A percentile compares a stretch with the other conserved stretches of the same genome.
Conservation (phyloP, 495 filamentous ascomycete species). For the Peziza echinospora region DNA sequence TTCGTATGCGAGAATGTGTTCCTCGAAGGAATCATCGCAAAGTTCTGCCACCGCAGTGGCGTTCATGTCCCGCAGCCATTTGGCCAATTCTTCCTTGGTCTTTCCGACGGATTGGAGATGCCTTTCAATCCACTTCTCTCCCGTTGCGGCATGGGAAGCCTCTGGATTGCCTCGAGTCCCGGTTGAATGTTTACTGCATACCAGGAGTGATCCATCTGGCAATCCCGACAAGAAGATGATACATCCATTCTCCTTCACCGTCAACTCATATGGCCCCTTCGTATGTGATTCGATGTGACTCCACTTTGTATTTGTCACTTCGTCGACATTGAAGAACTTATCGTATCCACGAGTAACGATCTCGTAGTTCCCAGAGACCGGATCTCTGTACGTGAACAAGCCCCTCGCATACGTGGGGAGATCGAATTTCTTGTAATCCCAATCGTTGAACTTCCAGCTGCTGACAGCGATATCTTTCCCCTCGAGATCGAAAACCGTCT, state of each 20-base stretch:
- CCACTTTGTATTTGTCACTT: conserved; percentile 64
- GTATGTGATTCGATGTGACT: conserved; percentile 54
- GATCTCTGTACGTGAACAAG: conserved; percentile 55
- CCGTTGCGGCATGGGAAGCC: conserved; percentile 62
- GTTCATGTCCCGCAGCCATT: conserved; percentile 55
- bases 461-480: conserved; percentile 44
- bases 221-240: conserved; percentile 94
- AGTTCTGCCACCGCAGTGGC: conserved; percentile 87
- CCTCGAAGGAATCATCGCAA: conserved; percentile 88
- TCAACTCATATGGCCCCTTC: conserved; percentile 78
- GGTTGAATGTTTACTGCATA: conserved; percentile 96
- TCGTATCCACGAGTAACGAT: conserved; percentile 83
- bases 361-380: conserved; percentile 38
- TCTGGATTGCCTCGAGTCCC: conserved; percentile 44
- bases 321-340: conserved; percentile 91
- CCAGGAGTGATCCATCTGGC: conserved; percentile 64
- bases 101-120: conserved; percentile 56
- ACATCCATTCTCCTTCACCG: conserved; percentile 93
- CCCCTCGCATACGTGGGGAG: conserved; percentile 84
- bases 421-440: conserved; percentile 71
- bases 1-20: conserved; percentile 83
- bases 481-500: conserved; percentile 43
- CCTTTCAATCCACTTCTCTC: conserved; percentile 64
- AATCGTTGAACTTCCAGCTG: conserved; percentile 84
- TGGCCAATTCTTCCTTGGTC: conserved; percentile 53